These are phyloP conservation scores for Murraya koenigii DNA, from an alignment of 345 rosid species.

Conservation along the genomic window DNA sequence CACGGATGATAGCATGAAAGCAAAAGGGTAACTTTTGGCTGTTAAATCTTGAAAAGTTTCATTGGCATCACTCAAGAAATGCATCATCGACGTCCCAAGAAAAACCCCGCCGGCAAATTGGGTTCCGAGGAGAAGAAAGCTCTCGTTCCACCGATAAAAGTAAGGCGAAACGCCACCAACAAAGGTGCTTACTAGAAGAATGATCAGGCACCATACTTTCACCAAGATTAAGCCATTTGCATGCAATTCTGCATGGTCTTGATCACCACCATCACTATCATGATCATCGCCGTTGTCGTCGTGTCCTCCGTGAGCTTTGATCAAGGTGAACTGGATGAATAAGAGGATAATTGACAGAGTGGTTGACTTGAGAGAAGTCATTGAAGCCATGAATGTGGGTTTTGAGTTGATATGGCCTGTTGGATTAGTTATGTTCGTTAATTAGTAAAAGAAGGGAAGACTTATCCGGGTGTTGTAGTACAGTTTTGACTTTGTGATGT, in stretches of 20 bases:
- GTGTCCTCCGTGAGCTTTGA: slow-evolving; percentile 43
- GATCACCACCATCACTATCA: not conserved
- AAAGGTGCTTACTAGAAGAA: slow-evolving; percentile 62
- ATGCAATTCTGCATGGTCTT: slow-evolving; percentile 24
- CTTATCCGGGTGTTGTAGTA: slow-evolving; percentile 8
- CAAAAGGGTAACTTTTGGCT: slow-evolving; percentile 58
- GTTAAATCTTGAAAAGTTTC: slow-evolving; percentile 54
- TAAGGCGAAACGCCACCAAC: slow-evolving; percentile 72
- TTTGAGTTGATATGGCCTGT: not conserved
- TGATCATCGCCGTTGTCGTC: slow-evolving; percentile 6
- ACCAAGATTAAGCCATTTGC: slow-evolving; percentile 48
- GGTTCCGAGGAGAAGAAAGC: slow-evolving; percentile 68
- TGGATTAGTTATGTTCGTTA: not conserved
- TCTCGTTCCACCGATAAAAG: slow-evolving; percentile 70
- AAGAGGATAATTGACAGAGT: slow-evolving; percentile 31
- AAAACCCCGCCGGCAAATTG: slow-evolving; percentile 85
- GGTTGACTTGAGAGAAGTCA: slow-evolving; percentile 37
- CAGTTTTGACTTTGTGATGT: slow-evolving; percentile 19
- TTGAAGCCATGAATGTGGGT: slow-evolving; percentile 20
- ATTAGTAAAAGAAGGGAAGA: not conserved
- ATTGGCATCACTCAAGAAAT: slow-evolving; percentile 72
- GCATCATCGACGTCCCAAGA: slow-evolving; percentile 64
- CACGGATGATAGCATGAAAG: slow-evolving; percentile 66
- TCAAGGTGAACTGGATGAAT: slow-evolving; percentile 37
- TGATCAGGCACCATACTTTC: slow-evolving; percentile 71